Conservation (phyloP, 2,329 filamentous ascomycete genomes). For the Paracamarosporium sp. region DNA sequence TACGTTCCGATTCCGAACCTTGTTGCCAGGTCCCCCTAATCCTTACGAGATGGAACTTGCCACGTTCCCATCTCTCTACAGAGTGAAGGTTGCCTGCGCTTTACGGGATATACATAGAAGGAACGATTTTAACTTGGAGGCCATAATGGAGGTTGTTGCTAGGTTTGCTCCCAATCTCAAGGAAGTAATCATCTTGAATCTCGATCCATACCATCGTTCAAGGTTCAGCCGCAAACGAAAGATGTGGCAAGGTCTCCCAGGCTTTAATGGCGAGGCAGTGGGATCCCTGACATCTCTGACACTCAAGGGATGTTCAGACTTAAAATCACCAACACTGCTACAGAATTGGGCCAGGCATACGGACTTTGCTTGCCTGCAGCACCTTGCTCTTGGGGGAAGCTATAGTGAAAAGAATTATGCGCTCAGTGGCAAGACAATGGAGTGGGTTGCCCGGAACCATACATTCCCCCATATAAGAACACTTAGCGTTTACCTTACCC, state of each 20-base stretch:
- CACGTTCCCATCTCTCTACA: constrained; percentile 26
- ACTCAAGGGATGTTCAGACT: constrained; percentile 13
- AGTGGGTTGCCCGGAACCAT: constrained; percentile 18
- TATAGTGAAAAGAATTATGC: constrained; percentile 5
- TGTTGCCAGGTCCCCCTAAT: constrained; percentile 25
- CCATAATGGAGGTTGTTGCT: constrained; percentile 24
- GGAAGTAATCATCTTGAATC: constrained; percentile 16
- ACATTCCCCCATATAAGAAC: constrained; percentile 18
- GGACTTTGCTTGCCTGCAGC: constrained; percentile 23
- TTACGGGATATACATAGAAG: constrained; percentile 22
- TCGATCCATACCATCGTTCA: background rate
- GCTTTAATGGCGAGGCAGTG: constrained; percentile 8
- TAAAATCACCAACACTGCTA: constrained; percentile 9
- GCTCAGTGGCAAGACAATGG: constrained; percentile 24
- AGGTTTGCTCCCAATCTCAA: constrained; percentile 30
- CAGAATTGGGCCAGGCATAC: constrained; percentile 21
- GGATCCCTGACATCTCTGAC: constrained; percentile 24
- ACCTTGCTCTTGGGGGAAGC: constrained; percentile 18
- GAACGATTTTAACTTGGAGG: constrained; percentile 26
- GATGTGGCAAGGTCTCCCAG: constrained; percentile 26
- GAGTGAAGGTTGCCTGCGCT: constrained; percentile 16
- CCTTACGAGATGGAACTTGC: constrained; percentile 31
- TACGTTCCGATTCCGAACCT: constrained; percentile 25
- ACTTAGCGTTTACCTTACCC: constrained; percentile 15
- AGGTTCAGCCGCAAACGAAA: constrained; percentile 1